These are phyloP conservation scores for Gloeopeniophorella convolvens DNA, from an alignment of 768 basidiomycete species.

Conservation along the genomic window DNA sequence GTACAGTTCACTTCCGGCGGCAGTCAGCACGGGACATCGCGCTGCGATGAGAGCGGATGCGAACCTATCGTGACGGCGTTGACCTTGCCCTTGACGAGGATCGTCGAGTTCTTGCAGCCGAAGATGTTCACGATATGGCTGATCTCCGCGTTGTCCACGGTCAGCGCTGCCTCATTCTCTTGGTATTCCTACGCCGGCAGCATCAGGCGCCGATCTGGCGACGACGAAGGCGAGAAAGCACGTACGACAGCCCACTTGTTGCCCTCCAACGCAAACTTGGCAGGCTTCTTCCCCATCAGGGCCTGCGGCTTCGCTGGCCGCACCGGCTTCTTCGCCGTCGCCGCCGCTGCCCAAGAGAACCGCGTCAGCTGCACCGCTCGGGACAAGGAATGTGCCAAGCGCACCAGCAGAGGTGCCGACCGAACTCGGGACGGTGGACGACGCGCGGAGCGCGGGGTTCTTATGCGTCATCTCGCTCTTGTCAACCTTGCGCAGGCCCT, in stretches of 20 bases:
- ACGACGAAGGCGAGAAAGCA: slow-evolving; percentile 8
- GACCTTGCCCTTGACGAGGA: slow-evolving; percentile 87
- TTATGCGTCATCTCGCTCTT: slow-evolving; percentile 99
- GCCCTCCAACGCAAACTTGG: slow-evolving; percentile 85
- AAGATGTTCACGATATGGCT: slow-evolving; percentile 85
- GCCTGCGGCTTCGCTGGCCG: slow-evolving; percentile 83
- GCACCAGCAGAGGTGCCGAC: slow-evolving; percentile 18
- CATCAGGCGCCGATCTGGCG: background rate
- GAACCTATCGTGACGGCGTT: slow-evolving; percentile 88
- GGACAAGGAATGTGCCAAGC: background rate
- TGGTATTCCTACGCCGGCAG: slow-evolving; percentile 67
- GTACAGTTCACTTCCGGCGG: slow-evolving; percentile 66
- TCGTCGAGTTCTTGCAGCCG: slow-evolving; percentile 79
- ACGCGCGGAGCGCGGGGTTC: slow-evolving; percentile 77
- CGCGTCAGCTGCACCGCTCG: background rate
- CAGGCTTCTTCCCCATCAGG: slow-evolving; percentile 82
- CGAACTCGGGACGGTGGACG: slow-evolving; percentile 42
- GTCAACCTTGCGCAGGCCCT: slow-evolving; percentile 87
- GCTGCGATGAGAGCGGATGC: slow-evolving; percentile 22
- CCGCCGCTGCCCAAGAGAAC: background rate
- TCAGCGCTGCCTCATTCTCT: slow-evolving; percentile 69
- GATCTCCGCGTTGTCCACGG: slow-evolving; percentile 69
- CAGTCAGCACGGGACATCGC: background rate
- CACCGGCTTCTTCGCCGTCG: slow-evolving; percentile 51
- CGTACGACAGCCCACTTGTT: slow-evolving; percentile 90